A percentile compares a stretch with the other conserved stretches of the same genome.
Evolutionary conservation across 257 asterid species (phyloP).

Genomic region (Solanum paucissectum): DNA sequence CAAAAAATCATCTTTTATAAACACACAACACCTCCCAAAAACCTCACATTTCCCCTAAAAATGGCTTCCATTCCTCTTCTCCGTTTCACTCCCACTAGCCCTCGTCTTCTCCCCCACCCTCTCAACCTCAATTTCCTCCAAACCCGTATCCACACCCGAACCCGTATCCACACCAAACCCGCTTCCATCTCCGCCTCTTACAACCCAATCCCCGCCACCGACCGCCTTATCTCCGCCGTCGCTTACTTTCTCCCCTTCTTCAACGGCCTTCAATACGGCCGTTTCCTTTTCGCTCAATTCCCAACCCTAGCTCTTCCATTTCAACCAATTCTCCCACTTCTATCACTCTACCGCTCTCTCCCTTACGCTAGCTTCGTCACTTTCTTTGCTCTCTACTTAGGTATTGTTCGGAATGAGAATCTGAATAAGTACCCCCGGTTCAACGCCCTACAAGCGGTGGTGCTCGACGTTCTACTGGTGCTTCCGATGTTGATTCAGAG

Average conservation of each 20-base stretch:
- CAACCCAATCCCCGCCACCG: constrained; percentile 65
- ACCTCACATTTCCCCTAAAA: neutral
- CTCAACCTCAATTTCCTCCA: constrained; percentile 8
- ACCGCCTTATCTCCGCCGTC: constrained; percentile 81
- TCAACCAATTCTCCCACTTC: constrained; percentile 66
- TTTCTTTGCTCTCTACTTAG: constrained; percentile 76
- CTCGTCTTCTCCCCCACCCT: constrained; percentile 11
- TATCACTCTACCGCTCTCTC: constrained; percentile 69
- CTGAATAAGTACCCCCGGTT: constrained; percentile 67
- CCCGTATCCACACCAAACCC: neutral
- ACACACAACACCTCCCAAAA: neutral
- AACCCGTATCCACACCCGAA: constrained; percentile 1
- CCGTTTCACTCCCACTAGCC: constrained; percentile 31
- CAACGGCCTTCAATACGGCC: constrained; percentile 88
- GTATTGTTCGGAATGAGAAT: constrained; percentile 54
- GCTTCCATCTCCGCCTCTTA: constrained; percentile 16
- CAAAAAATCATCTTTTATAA: neutral
- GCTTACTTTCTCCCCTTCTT: constrained; percentile 87
- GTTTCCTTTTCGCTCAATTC: constrained; percentile 67
- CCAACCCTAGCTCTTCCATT: constrained; percentile 60
- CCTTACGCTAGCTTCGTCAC: constrained; percentile 84
- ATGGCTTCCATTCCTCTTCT: constrained; percentile 58
- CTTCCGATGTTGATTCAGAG: constrained; percentile 70
- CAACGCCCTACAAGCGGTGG: constrained; percentile 84
- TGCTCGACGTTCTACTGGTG: constrained; percentile 71